Base-by-base conservation (phyloP, 257 asterid genomes). In the Ballota nigra region DNA sequence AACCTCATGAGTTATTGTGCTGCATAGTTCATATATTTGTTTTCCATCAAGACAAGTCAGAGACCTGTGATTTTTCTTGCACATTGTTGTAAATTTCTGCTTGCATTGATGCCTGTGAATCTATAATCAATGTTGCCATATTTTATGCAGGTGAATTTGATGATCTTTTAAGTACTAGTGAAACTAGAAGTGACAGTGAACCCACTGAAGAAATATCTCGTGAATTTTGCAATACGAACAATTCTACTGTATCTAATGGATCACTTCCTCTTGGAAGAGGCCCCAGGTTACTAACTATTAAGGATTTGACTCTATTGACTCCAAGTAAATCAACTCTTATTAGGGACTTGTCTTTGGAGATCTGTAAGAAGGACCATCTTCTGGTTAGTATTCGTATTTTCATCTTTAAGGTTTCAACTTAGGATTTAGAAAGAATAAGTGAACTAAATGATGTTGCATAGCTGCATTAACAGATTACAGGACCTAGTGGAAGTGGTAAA, bases 401-500 rank as follows among this genome's bases (percentile, higher is more conserved):
- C 60, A 55, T 69, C 45, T 60, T 71, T 78, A n/a, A 47, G 45
- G 22, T 57, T 43, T 64, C 66, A 73, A 65, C 63, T 75, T 29
- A 64, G 43, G 66, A 68, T 57, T 63, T 74, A 55, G 11, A 22
- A 38, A 12, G 51, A 52, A 61, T 47, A 41, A 55, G 58, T 55
- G 59, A 59, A 61, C 68, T 69, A 40, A 68, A 77, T 53, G 65
- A 63, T 74, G 75, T 51, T 73, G 60, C 62, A 68, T 81, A 61
- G 81, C 77, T 81, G 76, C 72, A 61, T 75, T 80, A 73, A 87
- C 92, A 92, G 98, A 69, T 92, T 77, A 80, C 97, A 64, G 98
- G 98, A 66, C 96, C 96, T n/a, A 92, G 98, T 77, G 98, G 98
- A 61, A 87, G 95, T 79, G 98, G 98, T 59, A 92, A 92, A 81